Conservation (phyloP, 2,329 filamentous ascomycete species). For the Penicillium sp. region DNA sequence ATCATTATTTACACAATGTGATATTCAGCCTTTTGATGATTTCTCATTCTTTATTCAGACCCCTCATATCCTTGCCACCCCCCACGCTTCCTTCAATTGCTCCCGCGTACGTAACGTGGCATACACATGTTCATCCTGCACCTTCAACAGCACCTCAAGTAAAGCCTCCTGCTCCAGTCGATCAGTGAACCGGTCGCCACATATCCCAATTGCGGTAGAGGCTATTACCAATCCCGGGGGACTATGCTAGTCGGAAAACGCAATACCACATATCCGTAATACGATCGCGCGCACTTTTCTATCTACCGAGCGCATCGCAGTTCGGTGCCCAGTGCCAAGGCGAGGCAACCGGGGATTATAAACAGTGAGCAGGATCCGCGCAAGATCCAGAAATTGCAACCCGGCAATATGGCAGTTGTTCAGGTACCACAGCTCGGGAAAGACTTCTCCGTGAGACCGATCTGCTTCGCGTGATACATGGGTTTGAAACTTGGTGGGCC, state of each 20-base stretch:
- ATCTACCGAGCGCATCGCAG: conserved; percentile 18
- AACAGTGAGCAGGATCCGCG: conserved; percentile 56
- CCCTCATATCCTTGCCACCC: not conserved
- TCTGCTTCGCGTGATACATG: conserved; percentile 49
- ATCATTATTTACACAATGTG: not conserved
- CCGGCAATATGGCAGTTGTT: conserved; percentile 61
- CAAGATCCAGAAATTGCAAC: conserved; percentile 60
- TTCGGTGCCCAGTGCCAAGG: conserved; percentile 42
- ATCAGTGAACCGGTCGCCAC: conserved; percentile 35
- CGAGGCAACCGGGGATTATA: conserved; percentile 57
- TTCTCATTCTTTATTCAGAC: not conserved
- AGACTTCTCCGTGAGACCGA: conserved; percentile 42
- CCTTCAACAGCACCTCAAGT: conserved; percentile 7
- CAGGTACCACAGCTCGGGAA: conserved; percentile 60
- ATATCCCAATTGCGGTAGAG: conserved; percentile 35
- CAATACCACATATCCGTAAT: conserved; percentile 59
- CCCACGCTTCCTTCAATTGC: not conserved
- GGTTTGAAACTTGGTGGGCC: conserved; percentile 57
- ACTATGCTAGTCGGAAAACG: conserved; percentile 55
- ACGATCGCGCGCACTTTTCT: conserved; percentile 42
- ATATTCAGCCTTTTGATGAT: not conserved
- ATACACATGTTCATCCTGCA: not conserved
- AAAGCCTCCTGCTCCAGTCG: conserved; percentile 30
- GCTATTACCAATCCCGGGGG: conserved; percentile 55
- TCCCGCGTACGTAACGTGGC: not conserved